Conservation (phyloP, 495 filamentous ascomycete species). For the Cercophora scortea region DNA sequence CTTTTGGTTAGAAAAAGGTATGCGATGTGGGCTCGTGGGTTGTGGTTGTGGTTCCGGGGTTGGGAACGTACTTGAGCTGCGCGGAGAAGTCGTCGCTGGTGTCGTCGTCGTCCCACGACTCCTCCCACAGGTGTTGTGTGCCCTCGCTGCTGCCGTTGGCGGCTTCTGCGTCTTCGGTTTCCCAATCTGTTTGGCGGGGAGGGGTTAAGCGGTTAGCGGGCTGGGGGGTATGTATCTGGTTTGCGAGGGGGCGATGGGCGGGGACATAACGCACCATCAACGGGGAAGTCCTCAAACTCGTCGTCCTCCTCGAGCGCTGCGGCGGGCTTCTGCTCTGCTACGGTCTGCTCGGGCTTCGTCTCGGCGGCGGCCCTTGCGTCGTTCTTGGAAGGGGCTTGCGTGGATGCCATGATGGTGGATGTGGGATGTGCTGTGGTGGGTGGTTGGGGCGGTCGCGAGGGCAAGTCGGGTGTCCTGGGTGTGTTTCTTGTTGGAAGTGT, state of each 20-base stretch:
- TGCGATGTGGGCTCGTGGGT: background rate
- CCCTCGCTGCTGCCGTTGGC: constrained; percentile 39
- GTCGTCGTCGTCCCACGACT: constrained; percentile 99
- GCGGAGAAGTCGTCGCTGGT: constrained; percentile 92
- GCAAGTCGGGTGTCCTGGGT: background rate
- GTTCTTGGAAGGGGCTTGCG: constrained; percentile 20
- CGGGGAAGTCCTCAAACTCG: constrained; percentile 98
- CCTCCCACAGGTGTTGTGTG: constrained; percentile 90
- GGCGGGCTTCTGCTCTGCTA: constrained; percentile 25
- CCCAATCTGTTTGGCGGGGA: constrained; percentile 58
- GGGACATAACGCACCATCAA: constrained; percentile 61
- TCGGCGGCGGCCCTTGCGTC: constrained; percentile 38
- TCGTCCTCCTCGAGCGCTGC: constrained; percentile 89
- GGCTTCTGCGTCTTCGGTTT: constrained; percentile 76
- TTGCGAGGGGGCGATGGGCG: background rate
- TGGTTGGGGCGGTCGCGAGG: too few relatives aligned
- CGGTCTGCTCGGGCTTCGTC: constrained; percentile 12
- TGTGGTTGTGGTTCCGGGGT: background rate
- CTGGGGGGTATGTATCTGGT: background rate
- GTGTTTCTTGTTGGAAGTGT: background rate
- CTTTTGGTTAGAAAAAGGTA: constrained; percentile 16
- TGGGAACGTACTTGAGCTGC: constrained; percentile 73
- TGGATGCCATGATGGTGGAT: constrained; percentile 20
- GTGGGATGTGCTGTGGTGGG: too few relatives aligned
- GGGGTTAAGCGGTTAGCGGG: background rate